Evolutionary conservation across 176 grass and related monocot species (phyloP).

Genomic region (Hordeum vulgare): DNA sequence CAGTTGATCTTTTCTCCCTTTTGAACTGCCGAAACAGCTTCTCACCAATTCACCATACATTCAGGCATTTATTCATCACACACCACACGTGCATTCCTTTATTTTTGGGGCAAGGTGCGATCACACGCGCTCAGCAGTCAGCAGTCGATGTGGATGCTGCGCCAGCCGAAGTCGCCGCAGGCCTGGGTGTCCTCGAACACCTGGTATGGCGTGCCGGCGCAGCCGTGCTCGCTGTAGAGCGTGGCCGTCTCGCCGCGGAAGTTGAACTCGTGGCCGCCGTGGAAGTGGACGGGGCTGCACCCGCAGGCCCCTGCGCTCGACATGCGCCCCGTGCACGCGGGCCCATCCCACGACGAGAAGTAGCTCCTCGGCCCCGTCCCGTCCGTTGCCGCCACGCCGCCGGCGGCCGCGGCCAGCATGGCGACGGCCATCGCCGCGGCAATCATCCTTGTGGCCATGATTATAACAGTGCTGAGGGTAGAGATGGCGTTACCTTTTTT

Average conservation of each 20-base stretch:
- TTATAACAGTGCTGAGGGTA: neutral
- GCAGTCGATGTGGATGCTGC: conserved; percentile 27
- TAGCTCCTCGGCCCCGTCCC: conserved; percentile 7
- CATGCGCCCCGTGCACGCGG: neutral
- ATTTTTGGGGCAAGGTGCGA: neutral
- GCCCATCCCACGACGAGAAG: conserved; percentile 21
- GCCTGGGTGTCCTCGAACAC: conserved; percentile 25
- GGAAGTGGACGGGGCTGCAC: neutral
- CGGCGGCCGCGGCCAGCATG: neutral
- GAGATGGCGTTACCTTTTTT: neutral
- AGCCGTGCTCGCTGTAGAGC: conserved; percentile 7
- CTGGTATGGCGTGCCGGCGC: conserved; percentile 9
- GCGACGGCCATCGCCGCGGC: neutral
- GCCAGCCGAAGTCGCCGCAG: conserved; percentile 24
- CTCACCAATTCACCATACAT: neutral
- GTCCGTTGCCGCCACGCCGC: neutral
- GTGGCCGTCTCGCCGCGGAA: conserved; percentile 23
- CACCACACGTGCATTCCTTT: neutral
- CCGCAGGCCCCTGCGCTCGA: conserved; percentile 11
- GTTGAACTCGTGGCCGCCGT: conserved; percentile 26
- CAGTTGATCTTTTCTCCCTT: neutral
- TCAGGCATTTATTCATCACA: neutral
- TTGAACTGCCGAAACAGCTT: neutral
- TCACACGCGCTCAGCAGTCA: neutral
- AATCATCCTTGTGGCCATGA: neutral